Percentiles rank a stretch among this genome's conserved stretches.
phyloP scores from a whole-genome alignment of 2,329 filamentous ascomycete genomes.

The Fusarium protoensiforme region DNA sequence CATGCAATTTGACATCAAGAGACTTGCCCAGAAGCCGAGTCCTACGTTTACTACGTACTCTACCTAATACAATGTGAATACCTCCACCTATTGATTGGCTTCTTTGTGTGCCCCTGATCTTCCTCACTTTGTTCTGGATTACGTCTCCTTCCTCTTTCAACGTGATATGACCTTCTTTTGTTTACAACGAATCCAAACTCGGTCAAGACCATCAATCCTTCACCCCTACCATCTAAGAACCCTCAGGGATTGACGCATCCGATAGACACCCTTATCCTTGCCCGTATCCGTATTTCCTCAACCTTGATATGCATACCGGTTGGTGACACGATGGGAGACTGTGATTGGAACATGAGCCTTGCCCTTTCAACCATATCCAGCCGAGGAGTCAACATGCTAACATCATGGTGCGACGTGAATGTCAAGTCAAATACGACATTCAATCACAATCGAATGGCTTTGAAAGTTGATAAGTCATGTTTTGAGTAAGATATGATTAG shows the following conservation, averaged over 20 bases:
- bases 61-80: neutral
- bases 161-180: neutral
- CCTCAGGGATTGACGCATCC: neutral
- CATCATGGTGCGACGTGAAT: neutral
- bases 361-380: neutral
- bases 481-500: neutral
- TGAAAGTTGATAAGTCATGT: conserved; percentile 10
- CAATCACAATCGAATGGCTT: neutral
- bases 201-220: neutral
- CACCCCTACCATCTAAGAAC: neutral
- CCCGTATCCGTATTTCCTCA: conserved; percentile 10
- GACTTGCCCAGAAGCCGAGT: neutral
- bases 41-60: neutral
- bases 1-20: neutral
- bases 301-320: neutral
- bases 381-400: neutral
- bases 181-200: neutral
- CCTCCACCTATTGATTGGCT: neutral
- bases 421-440: neutral
- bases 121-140: neutral
- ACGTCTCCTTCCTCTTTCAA: neutral
- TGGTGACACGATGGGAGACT: conserved; percentile 2
- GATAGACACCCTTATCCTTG: conserved; percentile 15
- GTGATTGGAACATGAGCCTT: neutral
- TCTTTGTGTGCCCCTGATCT: neutral